Evolutionary conservation across 345 rosid genomes (phyloP).

Genomic region (Stellera chamaejasme): DNA sequence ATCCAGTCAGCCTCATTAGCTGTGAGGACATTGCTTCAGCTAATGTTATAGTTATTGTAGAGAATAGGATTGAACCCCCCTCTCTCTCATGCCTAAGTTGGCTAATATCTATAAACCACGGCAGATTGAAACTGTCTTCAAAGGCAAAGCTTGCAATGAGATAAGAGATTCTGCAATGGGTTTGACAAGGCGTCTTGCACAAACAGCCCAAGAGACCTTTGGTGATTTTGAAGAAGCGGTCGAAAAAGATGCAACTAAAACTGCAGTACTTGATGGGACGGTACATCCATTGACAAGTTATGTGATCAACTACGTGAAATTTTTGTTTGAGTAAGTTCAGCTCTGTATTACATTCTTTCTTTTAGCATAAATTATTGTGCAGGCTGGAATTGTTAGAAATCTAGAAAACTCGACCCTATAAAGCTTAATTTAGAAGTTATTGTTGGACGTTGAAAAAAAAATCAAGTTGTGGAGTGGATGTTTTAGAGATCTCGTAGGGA

Average conservation of each 20-base stretch:
- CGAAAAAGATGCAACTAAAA: conserved; percentile 96
- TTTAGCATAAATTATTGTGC: neutral
- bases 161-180: conserved; percentile 82
- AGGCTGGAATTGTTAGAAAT: too few relatives aligned
- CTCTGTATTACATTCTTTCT: neutral
- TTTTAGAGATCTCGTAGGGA: too few relatives aligned
- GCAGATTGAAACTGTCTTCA: conserved; percentile 76
- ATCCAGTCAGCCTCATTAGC: too few relatives aligned
- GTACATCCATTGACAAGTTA: conserved; percentile 98
- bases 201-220: conserved; percentile 90
- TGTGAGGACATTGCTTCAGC: too few relatives aligned
- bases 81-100: too few relatives aligned
- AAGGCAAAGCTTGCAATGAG: conserved; percentile 80
- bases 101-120: conserved; percentile 3
- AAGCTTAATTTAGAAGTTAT: too few relatives aligned
- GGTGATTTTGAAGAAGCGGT: conserved; percentile 99
- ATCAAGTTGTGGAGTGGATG: too few relatives aligned
- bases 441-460: too few relatives aligned
- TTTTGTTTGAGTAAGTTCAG: conserved; percentile 87
- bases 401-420: too few relatives aligned
- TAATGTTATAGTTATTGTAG: too few relatives aligned
- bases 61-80: too few relatives aligned
- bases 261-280: conserved; percentile 87
- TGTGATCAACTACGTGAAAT: conserved; percentile 94
- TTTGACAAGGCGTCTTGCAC: conserved; percentile 82